These are phyloP conservation scores for Coprinellus micaceus DNA, from an alignment of 768 basidiomycete genomes.

Conservation along the genomic window DNA sequence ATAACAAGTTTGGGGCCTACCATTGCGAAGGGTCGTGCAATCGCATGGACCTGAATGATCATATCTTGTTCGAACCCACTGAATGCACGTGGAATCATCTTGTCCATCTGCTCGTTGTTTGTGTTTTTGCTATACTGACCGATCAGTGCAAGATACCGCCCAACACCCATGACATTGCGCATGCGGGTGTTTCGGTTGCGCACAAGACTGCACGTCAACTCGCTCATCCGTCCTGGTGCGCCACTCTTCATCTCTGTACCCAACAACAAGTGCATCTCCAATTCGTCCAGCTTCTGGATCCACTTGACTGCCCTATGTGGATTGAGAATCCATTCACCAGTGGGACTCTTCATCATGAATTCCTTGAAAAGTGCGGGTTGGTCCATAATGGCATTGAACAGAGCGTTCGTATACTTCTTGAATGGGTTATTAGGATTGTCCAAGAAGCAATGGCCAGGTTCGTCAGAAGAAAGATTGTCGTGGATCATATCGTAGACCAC, in stretches of 20 bases:
- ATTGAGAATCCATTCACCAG: neutral
- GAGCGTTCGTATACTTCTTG: neutral
- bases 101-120: neutral
- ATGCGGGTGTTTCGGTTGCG: neutral
- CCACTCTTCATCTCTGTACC: neutral
- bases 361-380: neutral
- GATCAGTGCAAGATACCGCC: neutral
- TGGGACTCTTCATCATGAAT: neutral
- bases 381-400: neutral
- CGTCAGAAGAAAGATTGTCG: neutral
- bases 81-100: neutral
- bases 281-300: neutral
- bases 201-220: neutral
- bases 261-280: neutral
- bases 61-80: neutral
- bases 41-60: neutral
- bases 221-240: neutral
- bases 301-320: neutral
- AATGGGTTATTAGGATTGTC: neutral
- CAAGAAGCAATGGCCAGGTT: neutral
- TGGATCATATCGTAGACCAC: neutral
- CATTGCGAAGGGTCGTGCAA: constrained; percentile 3
- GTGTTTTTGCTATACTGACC: constrained; percentile 4
- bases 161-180: constrained; percentile 1
- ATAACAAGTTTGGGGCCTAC: neutral